These are phyloP conservation scores for Chaetomium sp. DNA, from an alignment of 2,329 filamentous ascomycete species.

Conservation along the genomic window DNA sequence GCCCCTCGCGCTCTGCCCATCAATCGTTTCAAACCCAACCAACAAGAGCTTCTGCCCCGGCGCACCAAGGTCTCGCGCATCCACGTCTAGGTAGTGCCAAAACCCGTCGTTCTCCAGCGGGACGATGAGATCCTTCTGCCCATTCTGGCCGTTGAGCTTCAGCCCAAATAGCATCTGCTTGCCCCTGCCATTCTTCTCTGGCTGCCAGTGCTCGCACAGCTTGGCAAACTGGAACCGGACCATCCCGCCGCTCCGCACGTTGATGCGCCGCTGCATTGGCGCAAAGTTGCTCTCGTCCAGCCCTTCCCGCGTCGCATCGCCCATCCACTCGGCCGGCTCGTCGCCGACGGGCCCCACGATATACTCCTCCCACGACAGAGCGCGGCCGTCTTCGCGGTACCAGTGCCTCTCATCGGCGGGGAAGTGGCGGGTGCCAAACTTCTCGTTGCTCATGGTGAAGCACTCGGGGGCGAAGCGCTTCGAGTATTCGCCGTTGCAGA, in stretches of 20 bases:
- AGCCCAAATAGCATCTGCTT: slow-evolving; percentile 73
- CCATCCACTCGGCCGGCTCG: slow-evolving; percentile 52
- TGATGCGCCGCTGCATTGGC: slow-evolving; percentile 62
- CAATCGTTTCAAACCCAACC: slow-evolving; percentile 57
- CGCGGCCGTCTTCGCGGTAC: slow-evolving; percentile 71
- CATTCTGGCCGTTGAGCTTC: slow-evolving; percentile 65
- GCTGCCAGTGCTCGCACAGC: slow-evolving; percentile 79
- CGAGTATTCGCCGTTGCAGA: slow-evolving; percentile 60
- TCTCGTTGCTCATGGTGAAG: slow-evolving; percentile 68
- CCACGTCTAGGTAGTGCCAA: slow-evolving; percentile 80
- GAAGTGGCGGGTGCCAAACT: slow-evolving; percentile 81
- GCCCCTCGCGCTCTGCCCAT: slow-evolving; percentile 51
- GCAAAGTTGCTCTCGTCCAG: slow-evolving; percentile 61
- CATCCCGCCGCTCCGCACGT: slow-evolving; percentile 56
- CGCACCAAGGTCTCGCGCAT: slow-evolving; percentile 63
- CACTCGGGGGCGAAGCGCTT: slow-evolving; percentile 66
- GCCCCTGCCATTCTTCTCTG: slow-evolving; percentile 66
- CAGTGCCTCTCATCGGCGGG: slow-evolving; percentile 69
- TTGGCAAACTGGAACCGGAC: slow-evolving; percentile 81
- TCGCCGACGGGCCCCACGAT: slow-evolving; percentile 61
- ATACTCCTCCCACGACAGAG: slow-evolving; percentile 80
- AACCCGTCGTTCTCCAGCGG: slow-evolving; percentile 77
- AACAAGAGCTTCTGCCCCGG: slow-evolving; percentile 70
- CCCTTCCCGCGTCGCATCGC: slow-evolving; percentile 52
- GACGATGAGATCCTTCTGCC: slow-evolving; percentile 66